Base-by-base conservation (phyloP, 2,329 filamentous ascomycete genomes). In the Biscogniauxia marginata region DNA sequence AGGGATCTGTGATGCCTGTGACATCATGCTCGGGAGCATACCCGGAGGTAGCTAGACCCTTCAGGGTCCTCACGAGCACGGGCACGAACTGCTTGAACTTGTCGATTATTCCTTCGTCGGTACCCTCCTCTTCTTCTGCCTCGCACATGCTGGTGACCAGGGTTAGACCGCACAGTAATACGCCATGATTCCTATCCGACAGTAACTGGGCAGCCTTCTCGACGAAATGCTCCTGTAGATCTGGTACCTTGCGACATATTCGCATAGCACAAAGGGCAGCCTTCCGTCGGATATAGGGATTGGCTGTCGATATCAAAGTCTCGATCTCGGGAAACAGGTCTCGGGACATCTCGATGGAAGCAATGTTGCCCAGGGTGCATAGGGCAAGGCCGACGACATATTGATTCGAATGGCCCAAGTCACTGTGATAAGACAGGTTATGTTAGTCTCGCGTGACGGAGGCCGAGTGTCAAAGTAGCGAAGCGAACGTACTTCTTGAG, bases 21-120 rank as follows among this genome's bases (percentile, higher is more conserved):
- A 99, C 95, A 75, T 99, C 95, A 72, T 99, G 96, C 72, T 99
- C 95, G 3, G 95, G 95, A 9, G 95, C 91, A 74, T 99, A 99
- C 50, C 95, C 95, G 22, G 95, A 98, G 45, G 92, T 95, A 11
- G 93, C 95, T 54, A 99, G 80, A 3, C 90, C 87, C 77, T 98
- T 99, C 65, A 99, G 75, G 30, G 93, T 93, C 71, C 93, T 90
- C 55, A 98, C 93, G 53, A 99, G 78, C 24, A 86, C 85, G 3
- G 89, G 89, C n/a, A 91, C 90, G 55, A 96, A 84, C 46, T 90
- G 87, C 69, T 91, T 87, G 79, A 96, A 98, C 75, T 91, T 91
- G 60, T 97, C 93, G 49, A 96, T 86, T 53, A 96, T 87, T 52
- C 88, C 91, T 70, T 93, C 89, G 67, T 96, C 91, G n/a, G 89